A percentile compares a stretch with the other conserved stretches of the same genome.
These are phyloP conservation scores for Aschersonia sp. DNA, from an alignment of 2,329 filamentous ascomycete species.

Conservation along the genomic window DNA sequence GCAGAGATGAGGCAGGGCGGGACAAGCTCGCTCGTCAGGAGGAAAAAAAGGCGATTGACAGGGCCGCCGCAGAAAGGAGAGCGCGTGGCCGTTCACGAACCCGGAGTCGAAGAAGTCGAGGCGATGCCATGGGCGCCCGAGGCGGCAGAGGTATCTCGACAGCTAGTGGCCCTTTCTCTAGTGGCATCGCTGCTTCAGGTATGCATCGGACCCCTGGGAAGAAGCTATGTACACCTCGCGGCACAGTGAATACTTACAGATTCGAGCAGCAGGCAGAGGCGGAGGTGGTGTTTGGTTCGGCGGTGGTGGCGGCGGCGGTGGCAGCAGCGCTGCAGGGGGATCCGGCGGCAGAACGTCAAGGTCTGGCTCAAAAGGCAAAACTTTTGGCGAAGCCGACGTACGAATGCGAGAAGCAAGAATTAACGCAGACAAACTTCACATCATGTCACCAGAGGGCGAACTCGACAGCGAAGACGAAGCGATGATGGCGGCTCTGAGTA, in stretches of 20 bases:
- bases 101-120: slow-evolving; percentile 26
- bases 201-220: background rate
- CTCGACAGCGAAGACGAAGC: slow-evolving; percentile 29
- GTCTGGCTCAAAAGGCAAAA: slow-evolving; percentile 21
- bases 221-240: no score
- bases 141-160: slow-evolving; percentile 19
- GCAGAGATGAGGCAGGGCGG: slow-evolving; percentile 34
- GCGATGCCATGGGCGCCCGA: slow-evolving; percentile 27
- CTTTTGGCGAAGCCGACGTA: slow-evolving; percentile 21
- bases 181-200: slow-evolving; percentile 13
- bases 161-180: slow-evolving; percentile 25
- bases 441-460: slow-evolving; percentile 26
- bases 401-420: slow-evolving; percentile 30
- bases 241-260: no score
- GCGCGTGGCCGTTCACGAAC: slow-evolving; percentile 23
- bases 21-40: slow-evolving; percentile 29
- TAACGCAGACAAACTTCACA: slow-evolving; percentile 40
- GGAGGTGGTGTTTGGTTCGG: slow-evolving; percentile 15
- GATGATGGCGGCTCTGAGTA: slow-evolving; percentile 20
- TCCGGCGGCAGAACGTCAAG: slow-evolving; percentile 13
- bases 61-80: slow-evolving; percentile 23
- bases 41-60: slow-evolving; percentile 25
- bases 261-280: slow-evolving; percentile 6
- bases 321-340: slow-evolving; percentile 8
- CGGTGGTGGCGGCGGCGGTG: slow-evolving; percentile 11